Evolutionary conservation across 768 basidiomycete species (phyloP), one percentile per base, ranked within the genome.

Genomic region (Boletus tylopilopsis): DNA sequence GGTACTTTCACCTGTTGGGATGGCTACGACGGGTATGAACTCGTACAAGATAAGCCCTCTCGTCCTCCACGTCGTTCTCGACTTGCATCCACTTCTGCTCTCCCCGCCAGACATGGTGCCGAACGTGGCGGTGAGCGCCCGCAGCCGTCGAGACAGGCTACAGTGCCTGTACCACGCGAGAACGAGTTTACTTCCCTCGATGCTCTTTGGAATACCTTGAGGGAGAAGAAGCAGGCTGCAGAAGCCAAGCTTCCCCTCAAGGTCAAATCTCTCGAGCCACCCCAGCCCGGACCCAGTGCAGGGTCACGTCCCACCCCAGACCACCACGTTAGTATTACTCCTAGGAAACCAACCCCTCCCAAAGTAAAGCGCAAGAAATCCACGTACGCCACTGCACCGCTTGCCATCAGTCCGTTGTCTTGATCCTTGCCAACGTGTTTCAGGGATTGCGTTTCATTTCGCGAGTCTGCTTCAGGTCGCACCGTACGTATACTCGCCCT

Each of bases 201-300:
- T 58, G 69, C 78, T 19, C 66, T 88, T n/a, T 88, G 86, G 86
- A 76, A 70, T 49, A 74, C 77, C 47, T 76, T 88, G 45, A 77
- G 84, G 38, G 76, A 78, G 63, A 73, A 78, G 67, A 88, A 87
- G 66, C 80, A 80, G 42, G 75, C 72, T 54, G 76, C 77, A 57
- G 82, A 87, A 75, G 83, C 82, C 36, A 80, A 80, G 56, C 76
- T 82, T 58, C 80, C 79, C 44, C 76, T 81, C 25, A 88, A 88
- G 65, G 82, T 87, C 38, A 79, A 81, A 64, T 87, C 85, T 19
- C 73, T 87, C 19, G 84, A 83, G 61, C 30, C 58, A 2, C 39
- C 66, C 27, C 60, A 65, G 25, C 19, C 56, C 40, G 56, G 53
- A 37, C 23, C 61, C 37, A 67, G 56, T 42, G 46, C 39, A 19